phyloP scores from a whole-genome alignment of 352 stramenopile species.

The Aphanomyces astaci region DNA sequence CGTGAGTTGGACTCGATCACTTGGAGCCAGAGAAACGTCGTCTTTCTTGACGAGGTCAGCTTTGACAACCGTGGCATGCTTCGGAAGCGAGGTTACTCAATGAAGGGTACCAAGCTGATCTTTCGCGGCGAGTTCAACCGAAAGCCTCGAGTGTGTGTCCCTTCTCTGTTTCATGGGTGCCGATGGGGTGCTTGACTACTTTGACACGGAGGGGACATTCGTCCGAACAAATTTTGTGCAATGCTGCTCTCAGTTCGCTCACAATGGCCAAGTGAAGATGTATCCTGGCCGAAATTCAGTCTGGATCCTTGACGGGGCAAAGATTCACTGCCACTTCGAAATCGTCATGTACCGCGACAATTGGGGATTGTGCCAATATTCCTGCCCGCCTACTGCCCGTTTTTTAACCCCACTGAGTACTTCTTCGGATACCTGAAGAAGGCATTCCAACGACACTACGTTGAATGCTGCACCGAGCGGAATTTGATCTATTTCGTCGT shows the following conservation, averaged over 20 bases:
- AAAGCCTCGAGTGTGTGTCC: slow-evolving; percentile 30
- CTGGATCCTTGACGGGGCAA: slow-evolving; percentile 31
- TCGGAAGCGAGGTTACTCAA: slow-evolving; percentile 25
- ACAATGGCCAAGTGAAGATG: slow-evolving; percentile 14
- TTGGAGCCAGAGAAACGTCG: no score
- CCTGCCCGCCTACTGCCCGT: slow-evolving; percentile 28
- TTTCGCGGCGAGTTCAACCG: slow-evolving; percentile 28
- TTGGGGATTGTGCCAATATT: slow-evolving; percentile 28
- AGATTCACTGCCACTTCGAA: slow-evolving; percentile 28
- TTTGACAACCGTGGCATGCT: slow-evolving; percentile 36
- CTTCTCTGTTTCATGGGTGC: slow-evolving; percentile 24
- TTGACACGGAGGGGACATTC: slow-evolving; percentile 30
- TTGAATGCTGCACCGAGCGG: no score
- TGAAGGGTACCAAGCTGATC: slow-evolving; percentile 24
- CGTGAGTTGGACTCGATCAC: no score
- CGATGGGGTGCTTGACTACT: slow-evolving; percentile 30
- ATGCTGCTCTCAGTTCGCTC: slow-evolving; percentile 21
- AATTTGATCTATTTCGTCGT: no score
- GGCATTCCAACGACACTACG: no score
- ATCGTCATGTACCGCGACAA: slow-evolving; percentile 32
- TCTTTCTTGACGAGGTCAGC: slow-evolving; percentile 30
- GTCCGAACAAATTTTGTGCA: slow-evolving; percentile 26
- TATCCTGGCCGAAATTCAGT: slow-evolving; percentile 29
- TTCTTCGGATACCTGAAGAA: slow-evolving; percentile 25
- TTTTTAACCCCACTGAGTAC: slow-evolving; percentile 33